These are phyloP conservation scores for Apiotrichum gracile DNA, from an alignment of 1,284 basidiomycete species.

Conservation along the genomic window DNA sequence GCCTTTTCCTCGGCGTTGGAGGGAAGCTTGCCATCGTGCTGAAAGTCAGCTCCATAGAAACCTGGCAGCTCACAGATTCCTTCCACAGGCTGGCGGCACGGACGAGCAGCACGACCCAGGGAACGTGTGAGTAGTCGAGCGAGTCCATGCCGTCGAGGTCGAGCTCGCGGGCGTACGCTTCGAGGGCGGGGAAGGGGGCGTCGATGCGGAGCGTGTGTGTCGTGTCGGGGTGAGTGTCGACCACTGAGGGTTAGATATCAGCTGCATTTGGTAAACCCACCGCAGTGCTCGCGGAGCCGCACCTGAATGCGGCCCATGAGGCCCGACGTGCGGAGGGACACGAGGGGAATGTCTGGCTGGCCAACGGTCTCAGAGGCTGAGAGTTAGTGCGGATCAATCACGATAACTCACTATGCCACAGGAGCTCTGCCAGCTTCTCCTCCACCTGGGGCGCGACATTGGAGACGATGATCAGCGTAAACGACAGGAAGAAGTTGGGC, in stretches of 20 bases:
- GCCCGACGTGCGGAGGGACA: conserved; percentile 73
- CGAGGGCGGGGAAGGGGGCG: conserved; percentile 75
- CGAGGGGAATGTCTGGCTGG: conserved; percentile 56
- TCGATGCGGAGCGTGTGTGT: conserved; percentile 80
- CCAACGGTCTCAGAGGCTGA: conserved; percentile 30
- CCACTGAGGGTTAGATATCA: conserved; percentile 54
- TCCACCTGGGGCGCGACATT: conserved; percentile 61
- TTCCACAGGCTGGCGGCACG: conserved; percentile 78
- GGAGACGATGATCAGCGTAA: conserved; percentile 77
- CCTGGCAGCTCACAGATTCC: conserved; percentile 29
- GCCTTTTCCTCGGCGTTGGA: conserved; percentile 61
- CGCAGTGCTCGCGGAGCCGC: conserved; percentile 76
- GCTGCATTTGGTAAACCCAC: conserved; percentile 51
- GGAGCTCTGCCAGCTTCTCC: conserved; percentile 56
- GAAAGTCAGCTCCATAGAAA: not conserved
- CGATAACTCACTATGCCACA: conserved; percentile 56
- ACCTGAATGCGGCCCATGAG: conserved; percentile 83
- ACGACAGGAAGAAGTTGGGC: conserved; percentile 53
- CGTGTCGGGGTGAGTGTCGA: conserved; percentile 87
- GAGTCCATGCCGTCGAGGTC: conserved; percentile 71
- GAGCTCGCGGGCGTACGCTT: conserved; percentile 63
- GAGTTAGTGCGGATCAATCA: conserved; percentile 5
- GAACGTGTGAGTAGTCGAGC: conserved; percentile 79
- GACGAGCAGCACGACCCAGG: conserved; percentile 80
- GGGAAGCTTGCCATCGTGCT: conserved; percentile 30